Conservation (phyloP, 2,329 filamentous ascomycete genomes). For the Aureobasidium sp. region DNA sequence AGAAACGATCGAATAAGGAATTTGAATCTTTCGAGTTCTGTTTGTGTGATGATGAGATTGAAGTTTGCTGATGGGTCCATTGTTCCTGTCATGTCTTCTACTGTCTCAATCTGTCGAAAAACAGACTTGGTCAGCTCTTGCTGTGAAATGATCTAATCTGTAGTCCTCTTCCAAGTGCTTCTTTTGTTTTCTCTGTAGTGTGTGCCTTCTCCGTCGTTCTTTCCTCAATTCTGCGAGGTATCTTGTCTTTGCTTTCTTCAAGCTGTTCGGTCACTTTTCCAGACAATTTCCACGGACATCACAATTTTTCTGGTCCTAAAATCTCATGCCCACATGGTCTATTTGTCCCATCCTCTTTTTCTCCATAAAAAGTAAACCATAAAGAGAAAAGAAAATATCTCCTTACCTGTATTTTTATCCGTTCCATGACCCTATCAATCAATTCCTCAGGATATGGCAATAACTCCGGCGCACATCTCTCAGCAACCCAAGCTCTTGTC, state of each 20-base stretch:
- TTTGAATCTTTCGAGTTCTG: conserved; percentile 89
- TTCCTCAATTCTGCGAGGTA: background rate
- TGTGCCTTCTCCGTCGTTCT: background rate
- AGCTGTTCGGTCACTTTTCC: too few species aligned
- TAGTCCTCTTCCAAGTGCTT: too few species aligned
- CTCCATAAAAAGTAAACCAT: background rate
- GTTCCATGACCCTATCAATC: conserved; percentile 67
- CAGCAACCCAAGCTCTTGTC: conserved; percentile 88
- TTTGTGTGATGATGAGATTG: conserved; percentile 88
- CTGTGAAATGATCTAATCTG: too few species aligned
- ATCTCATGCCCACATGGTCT: too few species aligned
- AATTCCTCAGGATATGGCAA: conserved; percentile 68
- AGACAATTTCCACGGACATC: too few species aligned
- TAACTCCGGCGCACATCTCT: conserved; percentile 84
- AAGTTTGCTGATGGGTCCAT: conserved; percentile 92
- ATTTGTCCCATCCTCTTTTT: too few species aligned
- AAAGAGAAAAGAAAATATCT: background rate
- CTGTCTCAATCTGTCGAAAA: conserved; percentile 36
- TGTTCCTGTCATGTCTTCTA: conserved; percentile 62
- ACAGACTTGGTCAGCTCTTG: background rate
- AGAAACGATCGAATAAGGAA: conserved; percentile 80
- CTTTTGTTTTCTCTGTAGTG: too few species aligned
- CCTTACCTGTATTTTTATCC: conserved; percentile 26
- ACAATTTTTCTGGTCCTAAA: too few species aligned
- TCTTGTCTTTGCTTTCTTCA: too few species aligned